Base-by-base conservation (phyloP, 202 grass and related monocot genomes). In the Hordeum pubiflorum region DNA sequence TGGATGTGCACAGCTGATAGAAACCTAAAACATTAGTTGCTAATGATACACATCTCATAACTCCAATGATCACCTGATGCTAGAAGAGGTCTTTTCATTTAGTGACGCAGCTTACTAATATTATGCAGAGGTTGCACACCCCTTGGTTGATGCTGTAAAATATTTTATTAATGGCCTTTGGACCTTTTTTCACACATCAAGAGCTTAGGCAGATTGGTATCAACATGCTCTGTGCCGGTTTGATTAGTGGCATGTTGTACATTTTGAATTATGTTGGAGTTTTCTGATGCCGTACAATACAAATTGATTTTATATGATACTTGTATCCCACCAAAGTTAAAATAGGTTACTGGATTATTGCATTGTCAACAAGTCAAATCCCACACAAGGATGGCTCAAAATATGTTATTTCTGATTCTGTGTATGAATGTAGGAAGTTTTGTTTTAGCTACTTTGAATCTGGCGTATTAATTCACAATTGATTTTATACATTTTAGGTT, bases 401-500 rank as follows among this genome's bases (percentile, higher is more conserved):
- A 58, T 38, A 18, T 69, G 14, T 33, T 0, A 36, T 71, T 54
- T 54, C 17, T 54, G 50, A 54, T 50, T 76, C 7, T 74, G 9
- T 61, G 31, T 75, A 80, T 24, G 31, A 20, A 75, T 83, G 59
- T 69, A 63, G 18, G 43, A 9, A 69, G 0, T 4, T 38, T 1
- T 27, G 26, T 32, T 77, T 26, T 5, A n/a, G 27, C 10, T 62
- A 8, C 62, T 74, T 59, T 66, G 12, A n/a, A 8, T n/a, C 17
- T 54, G 50, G 50, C 17, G 2, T 1, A 54, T n/a, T 54, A 54
- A 54, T 58, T 59, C 2, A 29, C 48, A 71, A 29, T n/a, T 65
- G 48, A 5, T 58, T 34, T 72, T 4, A 9, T 55, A 22, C 7
- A 10, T 46, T 88, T 37, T 88, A 98, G 95, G 94, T 94, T 80